Evolutionary conservation across 345 rosid species (phyloP).

Genomic region (Hibiscus trionum): DNA sequence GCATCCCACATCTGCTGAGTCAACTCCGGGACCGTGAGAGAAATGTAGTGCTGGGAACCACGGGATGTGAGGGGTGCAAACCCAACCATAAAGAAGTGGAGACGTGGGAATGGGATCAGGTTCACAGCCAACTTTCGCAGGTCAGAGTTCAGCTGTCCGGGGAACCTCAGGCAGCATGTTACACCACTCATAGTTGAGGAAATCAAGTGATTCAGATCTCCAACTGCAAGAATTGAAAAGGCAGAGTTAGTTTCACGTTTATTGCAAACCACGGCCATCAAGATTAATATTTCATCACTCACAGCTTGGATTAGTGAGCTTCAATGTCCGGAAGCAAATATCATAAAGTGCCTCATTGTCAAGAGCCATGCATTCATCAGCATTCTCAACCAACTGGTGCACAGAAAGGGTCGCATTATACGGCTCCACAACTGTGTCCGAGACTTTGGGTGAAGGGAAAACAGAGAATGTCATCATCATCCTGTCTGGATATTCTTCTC

Average conservation of each 20-base stretch:
- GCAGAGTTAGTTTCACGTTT: neutral
- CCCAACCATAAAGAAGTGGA: slow-evolving; percentile 98
- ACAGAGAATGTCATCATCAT: slow-evolving; percentile 98
- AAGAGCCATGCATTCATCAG: slow-evolving; percentile 95
- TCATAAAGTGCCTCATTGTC: slow-evolving; percentile 97
- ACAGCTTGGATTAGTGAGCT: slow-evolving; percentile 98
- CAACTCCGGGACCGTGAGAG: slow-evolving; percentile 56
- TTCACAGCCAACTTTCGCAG: slow-evolving; percentile 90
- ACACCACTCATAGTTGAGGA: slow-evolving; percentile 99
- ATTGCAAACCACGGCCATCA: neutral
- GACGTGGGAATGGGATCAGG: slow-evolving; percentile 93
- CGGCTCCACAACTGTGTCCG: slow-evolving; percentile 98
- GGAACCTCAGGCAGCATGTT: slow-evolving; percentile 94
- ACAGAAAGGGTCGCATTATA: slow-evolving; percentile 96
- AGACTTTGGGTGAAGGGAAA: slow-evolving; percentile 95
- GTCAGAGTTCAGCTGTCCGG: slow-evolving; percentile 94
- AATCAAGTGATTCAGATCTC: slow-evolving; percentile 91
- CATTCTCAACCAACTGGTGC: slow-evolving; percentile 92
- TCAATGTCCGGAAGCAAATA: slow-evolving; percentile 93
- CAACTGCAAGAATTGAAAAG: slow-evolving; percentile 43
- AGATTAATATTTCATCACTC: slow-evolving; percentile 21
- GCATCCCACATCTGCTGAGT: slow-evolving; percentile 80
- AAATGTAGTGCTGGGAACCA: slow-evolving; percentile 53
- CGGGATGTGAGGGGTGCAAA: slow-evolving; percentile 72
- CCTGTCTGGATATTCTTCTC: slow-evolving; percentile 96